Evolutionary conservation across 2,329 filamentous ascomycete genomes (phyloP).

Genomic region (Triangularia setosa): DNA sequence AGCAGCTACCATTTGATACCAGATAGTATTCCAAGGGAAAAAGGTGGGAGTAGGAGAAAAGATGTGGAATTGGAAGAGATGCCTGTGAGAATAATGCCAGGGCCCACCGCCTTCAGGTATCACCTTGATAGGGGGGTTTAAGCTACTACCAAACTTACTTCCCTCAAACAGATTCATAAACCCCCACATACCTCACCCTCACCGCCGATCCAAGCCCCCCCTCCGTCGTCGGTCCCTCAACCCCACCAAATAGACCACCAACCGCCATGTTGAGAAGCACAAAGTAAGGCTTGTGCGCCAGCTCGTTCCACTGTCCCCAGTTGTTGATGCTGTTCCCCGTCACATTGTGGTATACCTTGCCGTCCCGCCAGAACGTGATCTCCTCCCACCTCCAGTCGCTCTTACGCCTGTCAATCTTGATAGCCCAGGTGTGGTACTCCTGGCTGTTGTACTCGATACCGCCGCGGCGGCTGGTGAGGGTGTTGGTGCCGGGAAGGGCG

Average conservation of each 20-base stretch:
- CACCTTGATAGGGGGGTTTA: too few relatives aligned
- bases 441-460: neutral
- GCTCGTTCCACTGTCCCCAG: constrained; percentile 40
- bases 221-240: constrained; percentile 35
- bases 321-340: constrained; percentile 42
- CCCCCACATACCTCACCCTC: constrained; percentile 30
- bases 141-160: too few relatives aligned
- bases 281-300: constrained; percentile 46
- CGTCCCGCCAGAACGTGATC: constrained; percentile 46
- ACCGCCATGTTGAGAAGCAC: constrained; percentile 52
- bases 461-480: neutral
- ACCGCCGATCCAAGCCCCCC: constrained; percentile 28
- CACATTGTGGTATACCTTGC: constrained; percentile 39
- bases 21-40: too few relatives aligned
- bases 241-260: constrained; percentile 44
- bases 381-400: constrained; percentile 43
- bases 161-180: constrained; percentile 20
- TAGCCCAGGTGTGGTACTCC: constrained; percentile 41
- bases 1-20: too few relatives aligned
- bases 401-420: constrained; percentile 45
- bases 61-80: too few relatives aligned
- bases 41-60: too few relatives aligned
- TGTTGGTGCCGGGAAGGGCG: too few relatives aligned
- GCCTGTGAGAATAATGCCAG: too few relatives aligned
- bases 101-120: too few relatives aligned